Evolutionary conservation across 139 green algal genomes (phyloP).

Genomic region (Edaphochlamys debaryana): DNA sequence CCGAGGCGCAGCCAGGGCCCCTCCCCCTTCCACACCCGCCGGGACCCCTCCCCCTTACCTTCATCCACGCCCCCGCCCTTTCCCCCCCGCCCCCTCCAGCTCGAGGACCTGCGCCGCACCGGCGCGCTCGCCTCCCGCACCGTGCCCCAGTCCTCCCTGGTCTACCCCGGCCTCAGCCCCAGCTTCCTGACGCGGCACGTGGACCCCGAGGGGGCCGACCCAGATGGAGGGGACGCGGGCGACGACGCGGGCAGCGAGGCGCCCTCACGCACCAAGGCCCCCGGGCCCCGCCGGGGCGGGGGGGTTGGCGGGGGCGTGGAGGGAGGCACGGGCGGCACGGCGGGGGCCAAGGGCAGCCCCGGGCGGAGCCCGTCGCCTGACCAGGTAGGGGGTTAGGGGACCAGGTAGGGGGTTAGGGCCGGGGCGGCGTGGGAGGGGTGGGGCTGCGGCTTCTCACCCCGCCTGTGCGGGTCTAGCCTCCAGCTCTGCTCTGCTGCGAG

Average conservation of each 20-base stretch:
- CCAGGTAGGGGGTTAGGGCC: too few relatives aligned
- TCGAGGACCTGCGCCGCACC: constrained; percentile 16
- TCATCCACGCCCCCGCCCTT: too few relatives aligned
- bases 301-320: too few relatives aligned
- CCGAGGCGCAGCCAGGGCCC: too few relatives aligned
- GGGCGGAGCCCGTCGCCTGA: background rate
- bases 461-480: too few relatives aligned
- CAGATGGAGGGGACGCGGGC: background rate
- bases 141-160: background rate
- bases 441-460: too few relatives aligned
- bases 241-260: background rate
- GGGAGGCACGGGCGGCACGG: background rate
- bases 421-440: too few relatives aligned
- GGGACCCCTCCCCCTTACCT: too few relatives aligned
- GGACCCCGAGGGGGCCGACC: too few relatives aligned
- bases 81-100: too few relatives aligned
- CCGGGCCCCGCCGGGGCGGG: background rate
- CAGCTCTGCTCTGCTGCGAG: too few relatives aligned
- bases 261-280: background rate
- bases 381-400: background rate
- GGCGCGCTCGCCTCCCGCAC: background rate
- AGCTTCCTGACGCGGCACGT: constrained; percentile 4
- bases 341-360: background rate
- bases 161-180: constrained; percentile 25
- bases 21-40: too few relatives aligned